Conservation (phyloP, 1,284 basidiomycete species). For the Grifola frondosa region DNA sequence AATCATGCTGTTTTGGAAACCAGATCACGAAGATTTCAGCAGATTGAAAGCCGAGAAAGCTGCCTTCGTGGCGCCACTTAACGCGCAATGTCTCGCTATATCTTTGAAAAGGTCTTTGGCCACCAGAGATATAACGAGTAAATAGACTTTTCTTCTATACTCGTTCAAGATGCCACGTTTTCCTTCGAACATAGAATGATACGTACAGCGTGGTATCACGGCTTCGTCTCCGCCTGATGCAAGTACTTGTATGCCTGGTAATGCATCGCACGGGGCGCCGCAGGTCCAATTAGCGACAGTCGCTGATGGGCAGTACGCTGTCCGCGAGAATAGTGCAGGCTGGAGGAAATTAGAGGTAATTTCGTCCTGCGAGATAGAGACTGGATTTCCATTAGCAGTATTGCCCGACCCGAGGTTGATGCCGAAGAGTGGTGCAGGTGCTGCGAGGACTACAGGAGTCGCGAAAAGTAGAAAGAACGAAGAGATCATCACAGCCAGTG, state of each 20-base stretch:
- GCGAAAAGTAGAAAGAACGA: too few species aligned
- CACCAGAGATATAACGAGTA: too few species aligned
- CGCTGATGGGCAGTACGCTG: slow-evolving; percentile 40
- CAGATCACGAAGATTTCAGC: too few species aligned
- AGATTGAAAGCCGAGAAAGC: too few species aligned
- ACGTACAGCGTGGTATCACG: slow-evolving; percentile 16
- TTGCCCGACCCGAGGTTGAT: slow-evolving; percentile 22
- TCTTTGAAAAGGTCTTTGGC: too few species aligned
- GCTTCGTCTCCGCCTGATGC: slow-evolving; percentile 59
- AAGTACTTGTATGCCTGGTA: slow-evolving; percentile 49
- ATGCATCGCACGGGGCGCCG: slow-evolving; percentile 40
- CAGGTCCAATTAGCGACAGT: slow-evolving; percentile 37
- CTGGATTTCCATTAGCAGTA: slow-evolving; percentile 11
- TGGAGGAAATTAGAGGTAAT: slow-evolving; percentile 32
- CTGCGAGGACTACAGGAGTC: too few species aligned
- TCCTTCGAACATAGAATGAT: too few species aligned
- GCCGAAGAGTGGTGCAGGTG: slow-evolving; percentile 25
- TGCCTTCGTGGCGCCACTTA: too few species aligned
- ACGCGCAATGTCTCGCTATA: too few species aligned
- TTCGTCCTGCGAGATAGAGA: slow-evolving; percentile 20
- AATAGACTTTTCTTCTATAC: too few species aligned
- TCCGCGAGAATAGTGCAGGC: slow-evolving; percentile 40
- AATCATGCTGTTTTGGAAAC: slow-evolving; percentile 13
- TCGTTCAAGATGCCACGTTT: too few species aligned
- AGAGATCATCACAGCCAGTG: too few species aligned